Base-by-base conservation (phyloP, 2,329 filamentous ascomycete species). In the Sporothrix protearum region DNA sequence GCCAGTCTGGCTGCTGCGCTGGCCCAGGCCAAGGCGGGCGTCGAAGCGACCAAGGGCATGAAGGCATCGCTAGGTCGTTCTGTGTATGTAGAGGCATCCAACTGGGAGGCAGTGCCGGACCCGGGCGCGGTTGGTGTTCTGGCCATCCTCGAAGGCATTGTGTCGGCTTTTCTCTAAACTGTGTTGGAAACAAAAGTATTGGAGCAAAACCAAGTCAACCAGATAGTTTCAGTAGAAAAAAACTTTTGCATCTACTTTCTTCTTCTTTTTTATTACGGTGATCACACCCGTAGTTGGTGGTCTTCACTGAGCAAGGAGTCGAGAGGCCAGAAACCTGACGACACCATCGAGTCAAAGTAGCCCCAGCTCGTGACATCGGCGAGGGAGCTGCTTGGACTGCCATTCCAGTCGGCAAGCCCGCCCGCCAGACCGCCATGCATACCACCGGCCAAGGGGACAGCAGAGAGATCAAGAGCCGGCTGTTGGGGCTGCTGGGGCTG, bases 41-140 rank as follows among this genome's bases (percentile, higher is more conserved):
- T 94, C 4, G 91, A 95, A 74, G 88, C 87, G 30, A 98, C 95
- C 19, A 96, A 94, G 83, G 91, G 91, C n/a, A 97, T 98, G 94
- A 89, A 91, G 79, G 92, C 95, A 53, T 95, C 90, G 76, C 83
- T 98, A 49, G 96, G 95, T 6, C 83, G 93, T 72, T 89, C 91
- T 2, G 92, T 95, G 12, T 96, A 96, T 79, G 88, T 96, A 69
- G 92, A 91, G 74, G 91, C 91, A 73, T 87, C 84, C 78, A 91
- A 91, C 25, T 94, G 85, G 82, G 88, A 88, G 82, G 83, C 92
- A 89, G 90, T 66, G 90, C 69, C 61, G 4, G 61, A 71, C 78
- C 90, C 90, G 0, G 90, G 90, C 45, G 90, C 90, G 0, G 47
- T 88, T 89, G 83, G 90, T 30, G 49, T 71, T n/a, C n/a, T 70